A percentile compares a stretch with the other conserved stretches of the same genome.
phyloP scores from a whole-genome alignment of 257 asterid genomes.

The Solanum sejunctum region DNA sequence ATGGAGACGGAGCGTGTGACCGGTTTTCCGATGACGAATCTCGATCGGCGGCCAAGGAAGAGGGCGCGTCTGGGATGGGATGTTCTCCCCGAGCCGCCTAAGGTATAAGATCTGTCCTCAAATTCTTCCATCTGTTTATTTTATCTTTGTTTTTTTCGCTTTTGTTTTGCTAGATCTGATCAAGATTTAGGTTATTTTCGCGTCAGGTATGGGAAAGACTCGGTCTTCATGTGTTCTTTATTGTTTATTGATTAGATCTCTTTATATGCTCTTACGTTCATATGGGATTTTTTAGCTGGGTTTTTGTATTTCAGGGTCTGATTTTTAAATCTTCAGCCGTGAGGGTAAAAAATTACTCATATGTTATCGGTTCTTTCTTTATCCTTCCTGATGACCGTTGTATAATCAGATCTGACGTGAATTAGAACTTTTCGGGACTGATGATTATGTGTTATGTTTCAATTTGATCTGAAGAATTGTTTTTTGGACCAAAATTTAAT shows the following conservation, averaged over 20 bases:
- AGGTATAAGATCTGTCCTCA: constrained; percentile 39
- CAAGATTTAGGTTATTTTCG: constrained; percentile 9
- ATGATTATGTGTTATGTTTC: background rate
- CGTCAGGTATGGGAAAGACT: constrained; percentile 23
- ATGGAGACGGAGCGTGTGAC: constrained; percentile 97
- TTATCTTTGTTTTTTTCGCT: background rate
- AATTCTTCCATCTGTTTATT: background rate
- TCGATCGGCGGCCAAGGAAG: constrained; percentile 76
- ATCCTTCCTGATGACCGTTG: background rate
- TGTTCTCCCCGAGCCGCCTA: constrained; percentile 53
- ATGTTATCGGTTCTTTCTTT: background rate
- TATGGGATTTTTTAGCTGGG: background rate
- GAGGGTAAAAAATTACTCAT: background rate
- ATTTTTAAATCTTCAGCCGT: background rate
- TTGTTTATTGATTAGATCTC: background rate
- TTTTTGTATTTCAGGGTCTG: background rate
- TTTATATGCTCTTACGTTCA: background rate
- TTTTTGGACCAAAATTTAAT: background rate
- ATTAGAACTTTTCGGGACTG: background rate
- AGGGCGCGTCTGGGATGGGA: constrained; percentile 92
- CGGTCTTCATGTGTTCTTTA: background rate
- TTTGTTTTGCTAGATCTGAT: constrained; percentile 39
- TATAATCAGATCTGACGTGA: background rate
- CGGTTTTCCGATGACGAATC: constrained; percentile 39
- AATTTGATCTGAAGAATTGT: background rate